These are phyloP conservation scores for Scytalidium sp. DNA, from an alignment of 2,329 filamentous ascomycete species.

Conservation along the genomic window DNA sequence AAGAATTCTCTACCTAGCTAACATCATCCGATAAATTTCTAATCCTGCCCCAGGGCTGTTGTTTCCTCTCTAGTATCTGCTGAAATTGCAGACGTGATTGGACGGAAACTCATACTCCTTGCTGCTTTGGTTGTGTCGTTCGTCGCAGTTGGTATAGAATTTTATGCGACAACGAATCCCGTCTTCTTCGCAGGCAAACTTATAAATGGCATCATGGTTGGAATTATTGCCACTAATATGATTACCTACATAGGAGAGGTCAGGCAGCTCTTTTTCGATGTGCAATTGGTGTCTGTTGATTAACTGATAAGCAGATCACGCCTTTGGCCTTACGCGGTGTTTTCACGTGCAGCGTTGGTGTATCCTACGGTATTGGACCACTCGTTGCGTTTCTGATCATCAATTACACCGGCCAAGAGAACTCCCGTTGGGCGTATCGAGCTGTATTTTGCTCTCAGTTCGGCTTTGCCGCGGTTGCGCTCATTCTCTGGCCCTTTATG, in stretches of 20 bases:
- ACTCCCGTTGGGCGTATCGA: conserved; percentile 30
- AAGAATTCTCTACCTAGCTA: conserved; percentile 15
- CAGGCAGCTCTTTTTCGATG: conserved; percentile 10
- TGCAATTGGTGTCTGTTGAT: conserved; percentile 6
- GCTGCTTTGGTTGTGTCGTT: conserved; percentile 7
- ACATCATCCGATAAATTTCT: not conserved
- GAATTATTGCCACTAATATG: conserved; percentile 41
- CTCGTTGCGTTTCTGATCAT: conserved; percentile 28
- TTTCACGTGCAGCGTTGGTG: conserved; percentile 25
- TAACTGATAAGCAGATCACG: conserved; percentile 6
- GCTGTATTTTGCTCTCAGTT: conserved; percentile 31
- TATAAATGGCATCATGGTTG: conserved; percentile 40
- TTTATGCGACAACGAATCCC: conserved; percentile 28
- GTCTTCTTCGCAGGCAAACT: conserved; percentile 44
- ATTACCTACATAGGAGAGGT: conserved; percentile 42
- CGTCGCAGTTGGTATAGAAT: conserved; percentile 25
- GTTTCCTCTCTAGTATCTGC: conserved; percentile 32
- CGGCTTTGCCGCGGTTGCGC: conserved; percentile 29
- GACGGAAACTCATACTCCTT: conserved; percentile 6
- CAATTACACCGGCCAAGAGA: conserved; percentile 25
- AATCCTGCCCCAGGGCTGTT: conserved; percentile 11
- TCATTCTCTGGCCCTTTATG: conserved; percentile 31
- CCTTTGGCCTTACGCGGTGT: conserved; percentile 24
- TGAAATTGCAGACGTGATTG: conserved; percentile 30
- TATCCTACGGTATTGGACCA: conserved; percentile 28